These are phyloP conservation scores for Vigna unguiculata DNA, from an alignment of 306 rosid genomes.

Conservation along the genomic window DNA sequence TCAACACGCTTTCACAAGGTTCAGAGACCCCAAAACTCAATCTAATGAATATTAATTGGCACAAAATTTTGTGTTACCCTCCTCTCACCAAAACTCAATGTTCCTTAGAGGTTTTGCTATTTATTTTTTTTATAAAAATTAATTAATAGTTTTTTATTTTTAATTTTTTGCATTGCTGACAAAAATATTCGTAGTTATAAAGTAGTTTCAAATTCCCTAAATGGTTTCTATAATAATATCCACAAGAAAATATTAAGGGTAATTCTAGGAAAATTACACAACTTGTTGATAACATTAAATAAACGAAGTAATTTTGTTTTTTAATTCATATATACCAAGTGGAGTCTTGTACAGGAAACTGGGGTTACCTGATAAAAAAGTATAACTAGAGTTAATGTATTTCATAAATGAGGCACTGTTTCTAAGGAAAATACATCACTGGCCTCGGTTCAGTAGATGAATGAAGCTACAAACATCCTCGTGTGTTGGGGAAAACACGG, in stretches of 20 bases:
- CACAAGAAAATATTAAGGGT: too few relatives aligned
- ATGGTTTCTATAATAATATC: too few relatives aligned
- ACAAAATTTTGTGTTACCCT: constrained; percentile 20
- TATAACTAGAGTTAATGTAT: neutral
- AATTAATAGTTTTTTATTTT: too few relatives aligned
- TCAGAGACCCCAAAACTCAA: constrained; percentile 47
- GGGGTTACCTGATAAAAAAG: too few relatives aligned
- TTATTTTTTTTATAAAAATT: too few relatives aligned
- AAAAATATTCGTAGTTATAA: too few relatives aligned
- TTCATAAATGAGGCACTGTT: constrained; percentile 39
- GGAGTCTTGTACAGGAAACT: neutral
- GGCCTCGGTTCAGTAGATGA: constrained; percentile 38
- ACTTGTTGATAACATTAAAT: too few relatives aligned
- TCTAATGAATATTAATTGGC: constrained; percentile 19
- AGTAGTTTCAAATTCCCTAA: too few relatives aligned
- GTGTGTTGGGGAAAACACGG: constrained; percentile 45
- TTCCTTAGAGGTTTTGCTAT: too few relatives aligned
- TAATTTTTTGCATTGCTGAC: too few relatives aligned
- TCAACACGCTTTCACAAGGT: constrained; percentile 64
- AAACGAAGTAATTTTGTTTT: neutral
- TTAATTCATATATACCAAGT: neutral
- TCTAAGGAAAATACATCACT: constrained; percentile 28
- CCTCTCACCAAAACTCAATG: too few relatives aligned
- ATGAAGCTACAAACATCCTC: constrained; percentile 56
- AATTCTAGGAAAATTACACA: too few relatives aligned